Base-by-base conservation (phyloP, 2,329 filamentous ascomycete species). In the Golovinomyces cichoracearum region DNA sequence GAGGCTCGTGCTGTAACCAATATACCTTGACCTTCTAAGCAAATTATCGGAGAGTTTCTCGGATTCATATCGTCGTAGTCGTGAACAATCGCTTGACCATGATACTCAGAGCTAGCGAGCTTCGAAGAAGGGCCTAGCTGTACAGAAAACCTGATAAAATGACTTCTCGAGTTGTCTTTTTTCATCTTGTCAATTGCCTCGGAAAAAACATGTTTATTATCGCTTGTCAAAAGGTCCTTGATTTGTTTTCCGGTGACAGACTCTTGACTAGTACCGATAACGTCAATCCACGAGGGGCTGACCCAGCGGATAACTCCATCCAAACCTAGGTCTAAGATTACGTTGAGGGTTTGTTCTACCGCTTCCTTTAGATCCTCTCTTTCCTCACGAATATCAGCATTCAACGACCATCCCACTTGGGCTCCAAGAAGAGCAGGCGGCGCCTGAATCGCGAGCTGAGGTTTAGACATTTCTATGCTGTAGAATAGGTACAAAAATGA, bases 11-110 rank as follows among this genome's bases (percentile, higher is more conserved):
- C 86, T 61, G 93, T 95, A 5, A 95, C 84, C 80, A 95, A 93
- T 60, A 98, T 98, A 21, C 90, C 90, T 64, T 98, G 90, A 5
- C 83, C 92, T 65, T 98, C 92, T 51, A 98, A 72, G 53, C 85
- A 80, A 51, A 93, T 70, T 35, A 75, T 69, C 50, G 70, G 65
- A 48, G 70, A 63, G 25, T 63, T 60, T 49, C 65, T 60, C 23
- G 65, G 58, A 7, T 59, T 57, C 25, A 64, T 60, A 31, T 64
- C 51, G 44, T 54, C 51, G 21, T 55, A 54, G 23, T 50, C 55
- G n/a, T 49, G 46, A 13, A 26, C 50, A 41, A 50, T 52, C 19
- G 50, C 37, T n/a, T 60, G 55, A 9, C 55, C 57, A 19, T 59
- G 53, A 53, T 61, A 57, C 12, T 54, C 25, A 53, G 66, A 42